phyloP scores from a whole-genome alignment of 495 filamentous ascomycete species.

The Niebla homalea region DNA sequence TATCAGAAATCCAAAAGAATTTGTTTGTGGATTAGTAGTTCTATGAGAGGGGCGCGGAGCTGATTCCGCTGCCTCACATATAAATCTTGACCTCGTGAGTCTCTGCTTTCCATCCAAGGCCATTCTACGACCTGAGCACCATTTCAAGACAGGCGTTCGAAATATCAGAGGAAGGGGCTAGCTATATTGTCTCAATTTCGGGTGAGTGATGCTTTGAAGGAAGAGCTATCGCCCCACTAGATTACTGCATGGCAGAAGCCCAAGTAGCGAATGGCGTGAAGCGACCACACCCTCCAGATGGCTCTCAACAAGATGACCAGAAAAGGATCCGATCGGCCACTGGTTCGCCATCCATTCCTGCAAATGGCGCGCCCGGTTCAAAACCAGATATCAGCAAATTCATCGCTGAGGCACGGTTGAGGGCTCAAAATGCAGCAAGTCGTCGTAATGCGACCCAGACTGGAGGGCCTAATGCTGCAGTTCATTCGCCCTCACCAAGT shows the following conservation, averaged over 20 bases:
- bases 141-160: too few species aligned
- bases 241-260: constrained; percentile 37
- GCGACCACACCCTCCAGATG: constrained; percentile 44
- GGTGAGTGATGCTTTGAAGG: too few species aligned
- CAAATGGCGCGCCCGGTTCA: constrained; percentile 24
- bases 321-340: constrained; percentile 47
- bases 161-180: too few species aligned
- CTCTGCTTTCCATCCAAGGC: too few species aligned
- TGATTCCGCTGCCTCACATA: too few species aligned
- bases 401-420: constrained; percentile 48
- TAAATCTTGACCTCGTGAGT: too few species aligned
- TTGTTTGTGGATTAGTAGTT: neutral
- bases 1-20: neutral
- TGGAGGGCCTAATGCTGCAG: constrained; percentile 21
- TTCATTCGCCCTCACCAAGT: constrained; percentile 15
- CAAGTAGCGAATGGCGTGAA: constrained; percentile 37
- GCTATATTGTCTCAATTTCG: too few species aligned
- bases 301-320: constrained; percentile 27
- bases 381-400: constrained; percentile 47
- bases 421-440: constrained; percentile 46
- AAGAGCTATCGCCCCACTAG: constrained; percentile 11
- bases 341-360: constrained; percentile 38
- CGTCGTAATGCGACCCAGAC: constrained; percentile 28
- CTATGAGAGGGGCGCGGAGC: neutral
- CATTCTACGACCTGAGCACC: too few species aligned